phyloP scores from a whole-genome alignment of 1,284 basidiomycete species.

The Ceratobasidium sp. region DNA sequence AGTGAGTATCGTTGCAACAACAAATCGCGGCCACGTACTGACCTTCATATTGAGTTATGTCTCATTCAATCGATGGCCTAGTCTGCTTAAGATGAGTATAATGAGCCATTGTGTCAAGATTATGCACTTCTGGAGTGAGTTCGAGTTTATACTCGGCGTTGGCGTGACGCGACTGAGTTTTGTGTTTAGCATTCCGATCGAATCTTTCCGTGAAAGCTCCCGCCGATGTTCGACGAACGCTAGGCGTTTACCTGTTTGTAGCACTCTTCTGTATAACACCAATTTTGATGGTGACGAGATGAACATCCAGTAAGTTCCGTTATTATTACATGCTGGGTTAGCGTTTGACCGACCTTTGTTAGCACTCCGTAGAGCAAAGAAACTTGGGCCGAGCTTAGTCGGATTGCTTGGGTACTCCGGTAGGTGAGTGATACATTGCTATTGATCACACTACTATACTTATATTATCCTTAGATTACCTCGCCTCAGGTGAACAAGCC shows the following conservation, averaged over 20 bases:
- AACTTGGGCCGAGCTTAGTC: conserved; percentile 96
- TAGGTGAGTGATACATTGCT: conserved; percentile 68
- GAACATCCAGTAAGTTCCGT: conserved; percentile 90
- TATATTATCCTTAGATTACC: conserved; percentile 78
- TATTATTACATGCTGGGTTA: neutral
- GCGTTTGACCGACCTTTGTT: conserved; percentile 38
- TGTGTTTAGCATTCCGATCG: conserved; percentile 84
- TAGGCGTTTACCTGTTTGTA: conserved; percentile 57
- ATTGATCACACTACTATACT: neutral
- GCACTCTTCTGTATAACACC: conserved; percentile 92
- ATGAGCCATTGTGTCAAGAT: no score
- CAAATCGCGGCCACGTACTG: neutral
- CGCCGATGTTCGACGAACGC: conserved; percentile 46
- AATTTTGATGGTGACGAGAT: conserved; percentile 99
- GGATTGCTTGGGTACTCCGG: conserved; percentile 99
- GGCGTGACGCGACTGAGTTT: conserved; percentile 26
- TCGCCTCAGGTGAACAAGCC: conserved; percentile 99
- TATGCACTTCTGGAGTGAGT: no score
- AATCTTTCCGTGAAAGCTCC: conserved; percentile 92
- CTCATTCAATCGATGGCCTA: conserved; percentile 67
- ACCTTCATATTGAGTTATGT: conserved; percentile 78
- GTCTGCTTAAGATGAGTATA: no score
- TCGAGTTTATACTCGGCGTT: neutral
- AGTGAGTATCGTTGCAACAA: conserved; percentile 70
- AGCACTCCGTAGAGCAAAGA: conserved; percentile 99